A percentile compares a stretch with the other conserved stretches of the same genome.
Conservation (phyloP, 2,329 filamentous ascomycete species). For the Pseudogymnoascus sp. region DNA sequence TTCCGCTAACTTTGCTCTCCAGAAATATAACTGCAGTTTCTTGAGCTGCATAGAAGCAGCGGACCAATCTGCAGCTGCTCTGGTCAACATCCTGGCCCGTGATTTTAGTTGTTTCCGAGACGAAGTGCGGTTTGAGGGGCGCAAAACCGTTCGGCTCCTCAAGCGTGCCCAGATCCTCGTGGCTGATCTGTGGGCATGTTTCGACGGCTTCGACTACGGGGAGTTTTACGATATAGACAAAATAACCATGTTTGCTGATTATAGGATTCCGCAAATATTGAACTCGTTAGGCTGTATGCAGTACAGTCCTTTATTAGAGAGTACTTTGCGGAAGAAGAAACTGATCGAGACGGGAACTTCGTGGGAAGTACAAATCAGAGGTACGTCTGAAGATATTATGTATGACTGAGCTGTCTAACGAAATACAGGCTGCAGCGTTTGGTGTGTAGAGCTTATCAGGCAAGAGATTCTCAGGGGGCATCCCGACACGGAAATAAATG, state of each 20-base stretch:
- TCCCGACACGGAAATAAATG: slow-evolving; percentile 68
- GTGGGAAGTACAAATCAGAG: slow-evolving; percentile 84
- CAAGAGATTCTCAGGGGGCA: slow-evolving; percentile 70
- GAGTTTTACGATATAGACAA: slow-evolving; percentile 85
- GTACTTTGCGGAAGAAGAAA: slow-evolving; percentile 57
- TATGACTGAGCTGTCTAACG: slow-evolving; percentile 11
- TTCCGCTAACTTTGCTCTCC: slow-evolving; percentile 15
- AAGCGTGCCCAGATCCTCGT: slow-evolving; percentile 96
- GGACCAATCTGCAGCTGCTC: slow-evolving; percentile 67
- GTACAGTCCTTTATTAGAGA: slow-evolving; percentile 74
- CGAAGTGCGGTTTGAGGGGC: slow-evolving; percentile 66
- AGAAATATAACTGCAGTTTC: slow-evolving; percentile 73
- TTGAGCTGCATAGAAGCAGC: slow-evolving; percentile 66
- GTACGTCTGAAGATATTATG: slow-evolving; percentile 34
- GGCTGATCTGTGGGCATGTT: slow-evolving; percentile 94
- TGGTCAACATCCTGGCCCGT: slow-evolving; percentile 78
- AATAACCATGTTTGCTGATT: slow-evolving; percentile 98
- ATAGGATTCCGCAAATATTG: slow-evolving; percentile 90
- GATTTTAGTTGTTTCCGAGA: slow-evolving; percentile 85
- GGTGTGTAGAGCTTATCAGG: slow-evolving; percentile 85
- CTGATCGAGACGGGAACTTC: slow-evolving; percentile 62
- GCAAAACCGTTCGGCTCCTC: slow-evolving; percentile 67
- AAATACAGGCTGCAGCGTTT: slow-evolving; percentile 73
- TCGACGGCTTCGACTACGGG: slow-evolving; percentile 72
- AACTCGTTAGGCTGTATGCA: slow-evolving; percentile 73